phyloP scores from a whole-genome alignment of 768 basidiomycete species.

The Zangia roseola region DNA sequence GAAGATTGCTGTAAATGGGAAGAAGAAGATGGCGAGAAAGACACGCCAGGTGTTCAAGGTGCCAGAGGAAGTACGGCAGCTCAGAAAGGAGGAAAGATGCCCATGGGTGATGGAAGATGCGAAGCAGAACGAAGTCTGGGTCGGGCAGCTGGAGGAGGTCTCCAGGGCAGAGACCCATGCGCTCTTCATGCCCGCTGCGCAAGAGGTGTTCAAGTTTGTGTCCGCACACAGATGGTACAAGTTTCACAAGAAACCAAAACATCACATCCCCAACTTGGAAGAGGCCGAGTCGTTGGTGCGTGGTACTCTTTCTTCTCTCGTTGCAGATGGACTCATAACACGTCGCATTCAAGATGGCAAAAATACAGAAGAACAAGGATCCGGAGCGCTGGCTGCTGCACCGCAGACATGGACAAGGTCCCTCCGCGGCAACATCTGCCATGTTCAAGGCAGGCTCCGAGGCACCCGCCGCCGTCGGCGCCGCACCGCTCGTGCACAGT shows the following conservation, averaged over 20 bases:
- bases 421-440: slow-evolving; percentile 61
- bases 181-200: slow-evolving; percentile 81
- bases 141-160: slow-evolving; percentile 78
- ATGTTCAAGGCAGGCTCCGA: slow-evolving; percentile 69
- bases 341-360: slow-evolving; percentile 28
- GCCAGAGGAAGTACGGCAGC: slow-evolving; percentile 71
- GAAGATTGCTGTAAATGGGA: slow-evolving; percentile 45
- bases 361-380: slow-evolving; percentile 71
- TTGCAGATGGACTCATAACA: not conserved
- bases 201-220: slow-evolving; percentile 84
- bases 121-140: slow-evolving; percentile 70
- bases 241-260: slow-evolving; percentile 82
- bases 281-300: slow-evolving; percentile 68
- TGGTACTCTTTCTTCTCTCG: not conserved
- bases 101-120: slow-evolving; percentile 93
- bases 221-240: slow-evolving; percentile 90
- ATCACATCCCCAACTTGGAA: slow-evolving; percentile 65
- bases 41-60: slow-evolving; percentile 80
- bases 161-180: slow-evolving; percentile 69
- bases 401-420: slow-evolving; percentile 54
- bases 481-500: slow-evolving; percentile 47
- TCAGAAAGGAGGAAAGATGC: slow-evolving; percentile 82
- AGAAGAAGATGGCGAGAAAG: slow-evolving; percentile 82
- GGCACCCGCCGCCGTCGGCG: slow-evolving; percentile 39
- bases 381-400: slow-evolving; percentile 69